Percentiles rank a stretch among this genome's conserved stretches.
These are phyloP conservation scores for Globisporangium takayamanum DNA, from an alignment of 352 stramenopile species.

Conservation along the genomic window DNA sequence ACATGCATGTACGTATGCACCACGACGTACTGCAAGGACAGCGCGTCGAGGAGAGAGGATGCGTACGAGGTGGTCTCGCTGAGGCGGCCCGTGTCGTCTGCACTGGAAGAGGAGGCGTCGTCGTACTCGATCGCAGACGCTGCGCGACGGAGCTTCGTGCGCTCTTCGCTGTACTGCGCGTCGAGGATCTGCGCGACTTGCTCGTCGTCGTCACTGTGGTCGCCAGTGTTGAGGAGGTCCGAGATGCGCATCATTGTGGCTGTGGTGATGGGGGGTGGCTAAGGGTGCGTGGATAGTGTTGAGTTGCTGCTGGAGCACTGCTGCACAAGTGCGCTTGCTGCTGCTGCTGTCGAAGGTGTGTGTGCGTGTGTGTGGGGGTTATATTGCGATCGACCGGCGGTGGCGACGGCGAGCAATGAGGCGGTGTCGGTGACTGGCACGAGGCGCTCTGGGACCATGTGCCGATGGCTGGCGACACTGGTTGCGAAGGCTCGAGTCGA, in stretches of 20 bases:
- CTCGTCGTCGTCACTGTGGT: slow-evolving; percentile 14
- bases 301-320: not conserved
- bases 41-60: slow-evolving; percentile 12
- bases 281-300: not conserved
- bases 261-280: slow-evolving; percentile 1
- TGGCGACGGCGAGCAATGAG: slow-evolving; percentile 6
- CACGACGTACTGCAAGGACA: slow-evolving; percentile 11
- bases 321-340: not conserved
- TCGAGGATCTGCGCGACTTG: slow-evolving; percentile 16
- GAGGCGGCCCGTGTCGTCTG: slow-evolving; percentile 10
- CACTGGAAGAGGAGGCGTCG: slow-evolving; percentile 4
- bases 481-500: slow-evolving; percentile 1
- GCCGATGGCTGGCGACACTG: not conserved
- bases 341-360: not conserved
- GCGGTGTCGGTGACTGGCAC: slow-evolving; percentile 3
- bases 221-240: slow-evolving; percentile 17
- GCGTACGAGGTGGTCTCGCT: slow-evolving; percentile 13
- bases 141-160: slow-evolving; percentile 10
- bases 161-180: slow-evolving; percentile 3
- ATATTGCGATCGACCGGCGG: not conserved
- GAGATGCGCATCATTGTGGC: slow-evolving; percentile 16
- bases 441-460: not conserved
- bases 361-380: not conserved
- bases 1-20: not conserved
- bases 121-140: slow-evolving; percentile 11